A percentile compares a stretch with the other conserved stretches of the same genome.
These are phyloP conservation scores for Mycena floridula DNA, from an alignment of 768 basidiomycete species.

Conservation along the genomic window DNA sequence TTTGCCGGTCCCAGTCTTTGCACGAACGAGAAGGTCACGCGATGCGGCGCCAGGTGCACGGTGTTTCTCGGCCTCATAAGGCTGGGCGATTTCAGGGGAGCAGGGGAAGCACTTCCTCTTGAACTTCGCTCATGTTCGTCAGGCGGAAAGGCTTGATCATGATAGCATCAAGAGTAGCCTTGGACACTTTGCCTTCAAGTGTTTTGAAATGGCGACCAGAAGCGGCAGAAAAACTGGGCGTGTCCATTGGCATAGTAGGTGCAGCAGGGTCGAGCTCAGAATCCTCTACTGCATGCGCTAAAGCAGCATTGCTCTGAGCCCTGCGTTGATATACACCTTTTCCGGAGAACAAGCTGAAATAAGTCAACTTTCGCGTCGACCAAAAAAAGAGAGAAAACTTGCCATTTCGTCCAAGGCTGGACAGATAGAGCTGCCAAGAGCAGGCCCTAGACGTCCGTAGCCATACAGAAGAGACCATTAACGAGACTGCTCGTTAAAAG, in stretches of 20 bases:
- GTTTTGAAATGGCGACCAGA: slow-evolving; percentile 21
- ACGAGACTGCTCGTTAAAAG: no score
- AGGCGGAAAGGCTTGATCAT: slow-evolving; percentile 60
- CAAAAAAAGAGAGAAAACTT: no score
- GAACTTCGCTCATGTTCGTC: slow-evolving; percentile 73
- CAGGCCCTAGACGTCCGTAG: no score
- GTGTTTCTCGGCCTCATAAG: slow-evolving; percentile 32
- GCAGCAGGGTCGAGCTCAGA: neutral
- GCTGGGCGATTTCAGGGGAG: slow-evolving; percentile 63
- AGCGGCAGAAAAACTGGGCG: neutral
- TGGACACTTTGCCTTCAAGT: slow-evolving; percentile 32
- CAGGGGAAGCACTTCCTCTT: slow-evolving; percentile 69
- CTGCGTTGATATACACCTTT: no score
- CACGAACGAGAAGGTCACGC: slow-evolving; percentile 79
- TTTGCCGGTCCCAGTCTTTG: slow-evolving; percentile 87
- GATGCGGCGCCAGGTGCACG: no score
- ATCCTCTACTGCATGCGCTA: no score
- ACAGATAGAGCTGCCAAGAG: no score
- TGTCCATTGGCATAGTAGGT: neutral
- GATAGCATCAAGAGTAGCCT: slow-evolving; percentile 50
- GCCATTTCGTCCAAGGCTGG: no score
- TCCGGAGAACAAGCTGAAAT: no score
- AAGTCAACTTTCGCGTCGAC: no score
- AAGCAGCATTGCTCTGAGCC: no score
- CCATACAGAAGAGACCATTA: no score